Conservation (phyloP, 768 basidiomycete species). For the Amanita pseudoporphyria region DNA sequence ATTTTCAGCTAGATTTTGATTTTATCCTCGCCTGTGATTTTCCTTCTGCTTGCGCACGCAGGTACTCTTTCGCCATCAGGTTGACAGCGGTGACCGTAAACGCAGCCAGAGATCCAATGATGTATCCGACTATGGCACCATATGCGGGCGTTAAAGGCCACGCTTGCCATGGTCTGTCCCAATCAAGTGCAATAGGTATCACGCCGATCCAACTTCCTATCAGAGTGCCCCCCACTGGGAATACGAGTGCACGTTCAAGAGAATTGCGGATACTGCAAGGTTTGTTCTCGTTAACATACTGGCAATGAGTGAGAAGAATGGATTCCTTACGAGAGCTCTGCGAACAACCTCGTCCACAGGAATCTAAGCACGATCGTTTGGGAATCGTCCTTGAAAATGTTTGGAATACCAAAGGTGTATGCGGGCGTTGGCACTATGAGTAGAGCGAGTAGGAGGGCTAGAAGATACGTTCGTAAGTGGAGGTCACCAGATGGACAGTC, state of each 20-base stretch:
- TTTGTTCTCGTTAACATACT: background rate
- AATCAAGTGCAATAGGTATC: constrained; percentile 85
- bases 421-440: constrained; percentile 59
- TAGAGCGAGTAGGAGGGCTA: constrained; percentile 60
- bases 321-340: constrained; percentile 63
- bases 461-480: constrained; percentile 47
- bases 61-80: constrained; percentile 23
- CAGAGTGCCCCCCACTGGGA: constrained; percentile 64
- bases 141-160: constrained; percentile 79
- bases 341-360: constrained; percentile 74
- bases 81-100: constrained; percentile 33
- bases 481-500: constrained; percentile 12
- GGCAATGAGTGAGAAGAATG: constrained; percentile 1
- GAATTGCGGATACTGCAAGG: constrained; percentile 42
- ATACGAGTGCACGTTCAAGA: constrained; percentile 70
- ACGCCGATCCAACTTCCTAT: constrained; percentile 76
- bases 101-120: constrained; percentile 46
- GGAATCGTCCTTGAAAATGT: constrained; percentile 28
- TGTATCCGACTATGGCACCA: constrained; percentile 62
- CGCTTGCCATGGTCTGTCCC: constrained; percentile 97
- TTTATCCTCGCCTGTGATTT: background rate
- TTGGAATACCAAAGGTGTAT: constrained; percentile 57
- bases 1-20: constrained; percentile 1
- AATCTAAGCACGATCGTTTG: constrained; percentile 44
- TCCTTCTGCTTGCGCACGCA: constrained; percentile 11